Base-by-base conservation (phyloP, 208 protist species). In the Tritrichomonas foetus region DNA sequence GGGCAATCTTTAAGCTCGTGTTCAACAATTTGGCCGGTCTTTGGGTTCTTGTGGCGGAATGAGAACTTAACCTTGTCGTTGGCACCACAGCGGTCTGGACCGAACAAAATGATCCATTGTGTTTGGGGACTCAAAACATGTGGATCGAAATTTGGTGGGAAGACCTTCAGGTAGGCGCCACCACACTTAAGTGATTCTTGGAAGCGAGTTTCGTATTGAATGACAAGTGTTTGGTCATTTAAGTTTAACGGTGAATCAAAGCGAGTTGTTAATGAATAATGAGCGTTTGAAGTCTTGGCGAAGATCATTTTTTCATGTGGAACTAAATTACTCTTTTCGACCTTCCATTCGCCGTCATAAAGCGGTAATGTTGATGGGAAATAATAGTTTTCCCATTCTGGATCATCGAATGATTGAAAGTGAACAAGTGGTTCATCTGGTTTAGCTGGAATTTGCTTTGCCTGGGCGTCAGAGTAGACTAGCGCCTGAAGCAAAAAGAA, bases 61-160 rank as follows among this genome's bases (percentile, higher is more conserved):
- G 95, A 96, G 64, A 95, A 95, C 64, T 95, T 93, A 33, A 96
- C 93, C 72, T 96, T 95, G 41, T 95, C 49, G 25, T 55, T 78
- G 3, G 27, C 41, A 25, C 94, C 95, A 72, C 95, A 96, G 93
- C 94, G 95, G 74, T 96, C 95, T 50, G 95, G 95, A 30, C 95
- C 95, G 50, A 96, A 96, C 95, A 96, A 95, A 66, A 96, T 94
- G 9, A 92, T 78, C 89, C 95, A 96, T 27, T 92, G 93, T 39
- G 95, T 95, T 36, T 82, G 55, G 47, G 55, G 93, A 55, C 50
- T 69, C 66, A 95, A 50, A 30, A 55, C 8, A 14, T 49, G 41
- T 36, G 36, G 36, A 30, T 89, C 25, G 20, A 93, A 53, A 27
- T 72, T 69, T 11, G 22, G 39, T 0, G 33, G 1, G 55, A 95